phyloP scores from a whole-genome alignment of 148 eudicot genomes.

The Silene latifolia region DNA sequence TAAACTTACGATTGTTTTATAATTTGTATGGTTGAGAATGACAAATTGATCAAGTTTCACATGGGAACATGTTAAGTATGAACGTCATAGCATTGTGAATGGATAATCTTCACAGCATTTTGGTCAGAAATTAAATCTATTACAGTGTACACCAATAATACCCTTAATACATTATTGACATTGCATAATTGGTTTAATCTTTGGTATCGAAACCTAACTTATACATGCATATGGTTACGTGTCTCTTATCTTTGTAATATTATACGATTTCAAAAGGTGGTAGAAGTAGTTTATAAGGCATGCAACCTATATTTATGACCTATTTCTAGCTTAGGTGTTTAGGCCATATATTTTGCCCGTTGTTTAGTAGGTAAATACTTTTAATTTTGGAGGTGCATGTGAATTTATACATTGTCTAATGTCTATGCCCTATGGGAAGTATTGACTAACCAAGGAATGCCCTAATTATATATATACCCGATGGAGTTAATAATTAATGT shows the following conservation, averaged over 20 bases:
- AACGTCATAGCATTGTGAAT: background rate
- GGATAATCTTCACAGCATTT: slow-evolving; percentile 10
- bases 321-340: background rate
- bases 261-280: background rate
- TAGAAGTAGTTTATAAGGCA: background rate
- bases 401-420: background rate
- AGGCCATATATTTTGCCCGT: background rate
- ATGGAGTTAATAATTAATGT: no score
- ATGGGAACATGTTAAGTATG: slow-evolving; percentile 1
- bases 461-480: background rate
- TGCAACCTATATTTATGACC: slow-evolving; percentile 1
- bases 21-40: slow-evolving; percentile 4
- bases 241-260: background rate
- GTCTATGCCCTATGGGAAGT: background rate
- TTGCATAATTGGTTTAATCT: background rate
- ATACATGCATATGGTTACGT: slow-evolving; percentile 1
- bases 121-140: background rate
- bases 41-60: background rate
- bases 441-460: background rate
- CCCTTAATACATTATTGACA: background rate
- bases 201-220: background rate
- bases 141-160: background rate
- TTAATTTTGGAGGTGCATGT: slow-evolving; percentile 3
- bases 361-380: background rate
- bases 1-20: no score